Base-by-base conservation (phyloP, 1,284 basidiomycete genomes). In the Cryptococcus maquisensis region DNA sequence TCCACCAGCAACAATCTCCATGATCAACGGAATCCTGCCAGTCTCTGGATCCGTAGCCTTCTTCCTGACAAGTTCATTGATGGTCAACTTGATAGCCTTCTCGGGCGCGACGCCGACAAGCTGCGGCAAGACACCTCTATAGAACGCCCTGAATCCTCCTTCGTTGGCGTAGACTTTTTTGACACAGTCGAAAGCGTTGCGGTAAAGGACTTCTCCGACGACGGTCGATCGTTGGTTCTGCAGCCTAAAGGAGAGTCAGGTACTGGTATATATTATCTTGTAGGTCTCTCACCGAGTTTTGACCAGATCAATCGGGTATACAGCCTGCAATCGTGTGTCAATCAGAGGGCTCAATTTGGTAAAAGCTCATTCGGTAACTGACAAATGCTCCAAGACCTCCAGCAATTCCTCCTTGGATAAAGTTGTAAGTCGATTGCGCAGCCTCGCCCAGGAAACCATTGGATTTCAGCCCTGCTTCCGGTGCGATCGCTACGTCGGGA, bases 81-180 rank as follows among this genome's bases (percentile, higher is more conserved):
- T 87, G 3, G 95, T 96, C 55, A 94, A 63, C 58, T 77, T 77
- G 62, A 77, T 72, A 8, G 79, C 76, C 66, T 98, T 99, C 77
- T 99, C 95, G 13, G 95, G 95, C 13, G 95, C 96, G 41, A 99
- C 95, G 68, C 95, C 95, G 63, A 99, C 83, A 52, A 99, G 82
- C 72, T 99, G 95, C 39, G 95, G 95, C 7, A 92, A 86, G 49
- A 98, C 83, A 54, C 95, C 95, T 40, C 94, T 87, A 78, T 99
- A 98, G 78, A 98, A 98, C 8, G 94, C 96, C n/a, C 66, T 63
- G 8, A 90, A 57, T 64, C 95, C 84, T 21, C 91, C 94, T 79
- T 99, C 95, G 74, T 97, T 97, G 54, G 85, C 83, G 74, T 97
- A 86, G 38, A 98, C 95, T 74, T 96, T 98, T 66, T 83, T 82